Evolutionary conservation across 2,329 filamentous ascomycete species (phyloP).

Genomic region (Dissoconium aciculare): DNA sequence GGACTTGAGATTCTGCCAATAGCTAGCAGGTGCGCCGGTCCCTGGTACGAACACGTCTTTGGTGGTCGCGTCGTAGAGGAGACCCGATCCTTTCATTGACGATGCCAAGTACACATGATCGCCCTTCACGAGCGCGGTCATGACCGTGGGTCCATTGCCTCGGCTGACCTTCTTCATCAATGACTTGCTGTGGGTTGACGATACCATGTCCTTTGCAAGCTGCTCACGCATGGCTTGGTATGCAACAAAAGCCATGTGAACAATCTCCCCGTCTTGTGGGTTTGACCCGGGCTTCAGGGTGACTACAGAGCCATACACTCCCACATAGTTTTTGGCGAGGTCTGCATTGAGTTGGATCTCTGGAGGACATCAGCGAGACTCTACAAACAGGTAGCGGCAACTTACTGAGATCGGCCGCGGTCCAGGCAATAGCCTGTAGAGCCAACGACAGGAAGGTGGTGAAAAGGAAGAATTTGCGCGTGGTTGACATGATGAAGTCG

Average conservation of each 20-base stretch:
- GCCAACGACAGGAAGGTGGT: neutral
- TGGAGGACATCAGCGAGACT: neutral
- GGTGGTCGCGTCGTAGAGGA: neutral
- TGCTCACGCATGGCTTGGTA: neutral
- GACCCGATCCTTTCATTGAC: neutral
- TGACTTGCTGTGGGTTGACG: neutral
- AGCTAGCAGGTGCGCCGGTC: too few relatives aligned
- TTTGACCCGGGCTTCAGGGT: neutral
- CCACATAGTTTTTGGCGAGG: neutral
- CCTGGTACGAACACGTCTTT: too few relatives aligned
- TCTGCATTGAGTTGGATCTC: constrained; percentile 1
- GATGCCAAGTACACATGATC: neutral
- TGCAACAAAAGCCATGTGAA: neutral
- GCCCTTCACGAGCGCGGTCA: neutral
- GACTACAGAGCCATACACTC: neutral
- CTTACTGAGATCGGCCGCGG: neutral
- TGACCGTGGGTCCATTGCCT: neutral
- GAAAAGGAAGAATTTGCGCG: constrained; percentile 1
- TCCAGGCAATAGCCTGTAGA: neutral
- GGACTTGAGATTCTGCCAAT: neutral
- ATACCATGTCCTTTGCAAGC: neutral
- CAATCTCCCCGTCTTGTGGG: neutral
- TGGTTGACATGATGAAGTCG: too few relatives aligned
- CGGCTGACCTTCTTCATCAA: neutral
- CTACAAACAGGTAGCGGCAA: neutral